phyloP scores from a whole-genome alignment of 2,329 filamentous ascomycete species.

The Cladophialophora yegresii region DNA sequence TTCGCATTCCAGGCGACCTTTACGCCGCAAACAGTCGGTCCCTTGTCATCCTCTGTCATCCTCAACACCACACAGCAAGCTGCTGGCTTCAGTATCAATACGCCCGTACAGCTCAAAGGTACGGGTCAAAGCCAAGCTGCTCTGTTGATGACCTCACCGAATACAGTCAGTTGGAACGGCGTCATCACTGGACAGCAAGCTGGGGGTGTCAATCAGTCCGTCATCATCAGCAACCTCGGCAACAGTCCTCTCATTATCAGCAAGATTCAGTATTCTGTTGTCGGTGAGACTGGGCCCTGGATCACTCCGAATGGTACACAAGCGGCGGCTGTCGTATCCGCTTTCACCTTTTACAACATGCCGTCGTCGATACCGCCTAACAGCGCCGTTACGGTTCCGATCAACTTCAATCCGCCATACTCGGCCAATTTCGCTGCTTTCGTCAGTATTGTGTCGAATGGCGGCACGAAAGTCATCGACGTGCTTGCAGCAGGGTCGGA shows the following conservation, averaged over 20 bases:
- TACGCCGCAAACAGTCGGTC: slow-evolving; percentile 42
- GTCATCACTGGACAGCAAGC: slow-evolving; percentile 43
- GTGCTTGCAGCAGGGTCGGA: slow-evolving; percentile 55
- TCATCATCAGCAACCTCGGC: slow-evolving; percentile 46
- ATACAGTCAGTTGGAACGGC: slow-evolving; percentile 46
- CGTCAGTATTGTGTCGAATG: slow-evolving; percentile 53
- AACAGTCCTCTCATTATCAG: slow-evolving; percentile 43
- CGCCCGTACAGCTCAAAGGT: slow-evolving; percentile 46
- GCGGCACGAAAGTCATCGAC: slow-evolving; percentile 53
- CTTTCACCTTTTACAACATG: slow-evolving; percentile 31
- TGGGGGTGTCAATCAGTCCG: slow-evolving; percentile 39
- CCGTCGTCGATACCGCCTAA: slow-evolving; percentile 31
- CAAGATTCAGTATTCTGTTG: slow-evolving; percentile 24
- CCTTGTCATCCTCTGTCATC: slow-evolving; percentile 43
- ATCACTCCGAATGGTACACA: slow-evolving; percentile 28
- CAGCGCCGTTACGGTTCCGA: slow-evolving; percentile 34
- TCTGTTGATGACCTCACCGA: slow-evolving; percentile 44
- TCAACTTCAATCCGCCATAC: slow-evolving; percentile 43
- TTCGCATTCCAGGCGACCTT: slow-evolving; percentile 49
- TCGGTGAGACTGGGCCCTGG: slow-evolving; percentile 29
- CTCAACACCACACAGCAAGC: slow-evolving; percentile 46
- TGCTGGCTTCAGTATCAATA: slow-evolving; percentile 42
- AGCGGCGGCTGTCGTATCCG: slow-evolving; percentile 23
- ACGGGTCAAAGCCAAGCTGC: slow-evolving; percentile 44
- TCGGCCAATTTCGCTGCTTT: slow-evolving; percentile 56